Conservation (phyloP, 2,329 filamentous ascomycete genomes). For the Myriosclerotinia duriaeana region DNA sequence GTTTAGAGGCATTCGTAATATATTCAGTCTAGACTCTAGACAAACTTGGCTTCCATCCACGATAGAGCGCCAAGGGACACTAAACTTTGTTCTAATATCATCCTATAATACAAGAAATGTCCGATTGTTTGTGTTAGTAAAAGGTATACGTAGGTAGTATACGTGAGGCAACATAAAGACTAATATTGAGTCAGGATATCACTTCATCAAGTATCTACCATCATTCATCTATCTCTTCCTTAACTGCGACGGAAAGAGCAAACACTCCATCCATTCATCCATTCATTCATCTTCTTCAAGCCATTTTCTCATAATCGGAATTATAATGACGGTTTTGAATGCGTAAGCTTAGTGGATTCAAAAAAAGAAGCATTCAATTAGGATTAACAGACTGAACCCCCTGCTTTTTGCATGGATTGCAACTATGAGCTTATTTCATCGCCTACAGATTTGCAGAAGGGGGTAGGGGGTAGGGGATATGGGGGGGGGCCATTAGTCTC, state of each 20-base stretch:
- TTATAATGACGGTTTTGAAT: constrained; percentile 15
- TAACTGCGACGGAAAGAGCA: not conserved
- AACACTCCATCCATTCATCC: too few species aligned
- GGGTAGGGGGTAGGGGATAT: too few species aligned
- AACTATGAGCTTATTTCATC: constrained; percentile 19
- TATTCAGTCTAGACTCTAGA: not conserved
- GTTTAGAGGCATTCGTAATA: constrained; percentile 13
- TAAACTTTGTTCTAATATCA: constrained; percentile 18
- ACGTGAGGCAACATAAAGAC: not conserved
- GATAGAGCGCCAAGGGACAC: not conserved
- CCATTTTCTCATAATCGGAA: not conserved
- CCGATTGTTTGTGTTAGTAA: not conserved
- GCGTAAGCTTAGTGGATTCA: constrained; percentile 21
- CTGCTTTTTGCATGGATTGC: constrained; percentile 1
- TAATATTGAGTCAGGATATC: not conserved
- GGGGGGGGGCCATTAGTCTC: constrained; percentile 4
- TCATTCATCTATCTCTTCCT: not conserved
- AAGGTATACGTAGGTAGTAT: not conserved
- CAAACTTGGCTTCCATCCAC: not conserved
- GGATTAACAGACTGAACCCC: constrained; percentile 11
- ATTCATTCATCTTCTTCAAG: not conserved
- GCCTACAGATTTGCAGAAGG: constrained; percentile 13
- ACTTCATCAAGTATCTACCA: not conserved
- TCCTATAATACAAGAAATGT: not conserved
- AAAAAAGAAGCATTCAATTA: constrained; percentile 9